Evolutionary conservation across 116 monocot species (phyloP).

Genomic region (Dioscorea cayenensis): DNA sequence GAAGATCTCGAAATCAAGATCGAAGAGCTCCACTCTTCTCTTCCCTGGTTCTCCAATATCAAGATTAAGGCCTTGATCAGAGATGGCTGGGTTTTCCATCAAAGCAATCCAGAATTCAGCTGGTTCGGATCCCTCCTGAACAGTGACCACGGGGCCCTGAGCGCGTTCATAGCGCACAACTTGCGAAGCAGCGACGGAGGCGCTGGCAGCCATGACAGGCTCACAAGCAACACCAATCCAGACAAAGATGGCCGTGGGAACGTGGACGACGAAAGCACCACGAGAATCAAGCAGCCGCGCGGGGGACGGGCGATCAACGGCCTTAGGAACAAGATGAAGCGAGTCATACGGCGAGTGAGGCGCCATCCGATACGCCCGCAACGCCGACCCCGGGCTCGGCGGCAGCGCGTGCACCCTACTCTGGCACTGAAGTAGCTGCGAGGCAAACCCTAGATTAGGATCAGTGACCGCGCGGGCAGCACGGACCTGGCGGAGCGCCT

Average conservation of each 20-base stretch:
- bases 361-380: slow-evolving; percentile 35
- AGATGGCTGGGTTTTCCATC: not conserved
- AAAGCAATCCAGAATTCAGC: slow-evolving; percentile 33
- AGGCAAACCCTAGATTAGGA: slow-evolving; percentile 51
- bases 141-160: slow-evolving; percentile 16
- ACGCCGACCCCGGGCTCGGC: slow-evolving; percentile 16
- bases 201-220: slow-evolving; percentile 27
- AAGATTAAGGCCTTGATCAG: not conserved
- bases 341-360: slow-evolving; percentile 51
- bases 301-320: slow-evolving; percentile 3
- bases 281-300: slow-evolving; percentile 29
- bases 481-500: slow-evolving; percentile 31
- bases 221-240: slow-evolving; percentile 42
- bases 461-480: slow-evolving; percentile 28
- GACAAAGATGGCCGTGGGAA: slow-evolving; percentile 21
- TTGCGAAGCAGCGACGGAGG: slow-evolving; percentile 26
- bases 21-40: slow-evolving; percentile 27
- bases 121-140: slow-evolving; percentile 32
- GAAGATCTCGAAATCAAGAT: slow-evolving; percentile 76
- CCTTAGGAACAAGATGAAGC: slow-evolving; percentile 32
- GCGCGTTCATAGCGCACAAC: slow-evolving; percentile 41
- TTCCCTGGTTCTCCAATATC: slow-evolving; percentile 9
- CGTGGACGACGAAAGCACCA: slow-evolving; percentile 38
- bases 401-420: slow-evolving; percentile 23
- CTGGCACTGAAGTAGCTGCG: slow-evolving; percentile 50